Conservation (phyloP, 2,329 filamentous ascomycete species). For the Bipolaris gigantea region DNA sequence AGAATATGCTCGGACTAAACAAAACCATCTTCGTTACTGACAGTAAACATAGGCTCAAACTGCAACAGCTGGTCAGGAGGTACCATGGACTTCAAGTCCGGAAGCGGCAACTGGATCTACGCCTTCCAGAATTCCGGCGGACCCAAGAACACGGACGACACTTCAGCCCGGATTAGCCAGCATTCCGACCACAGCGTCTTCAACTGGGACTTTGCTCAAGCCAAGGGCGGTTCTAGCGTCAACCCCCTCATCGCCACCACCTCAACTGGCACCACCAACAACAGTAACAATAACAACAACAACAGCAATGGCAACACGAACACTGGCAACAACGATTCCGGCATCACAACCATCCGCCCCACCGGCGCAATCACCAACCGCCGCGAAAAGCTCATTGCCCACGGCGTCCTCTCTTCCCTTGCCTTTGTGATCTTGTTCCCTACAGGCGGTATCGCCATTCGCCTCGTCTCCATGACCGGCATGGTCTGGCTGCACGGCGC, state of each 20-base stretch:
- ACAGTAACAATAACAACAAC: slow-evolving; percentile 4
- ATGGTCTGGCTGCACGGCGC: slow-evolving; percentile 50
- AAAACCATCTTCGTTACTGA: slow-evolving; percentile 7
- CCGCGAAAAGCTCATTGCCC: slow-evolving; percentile 47
- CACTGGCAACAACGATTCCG: slow-evolving; percentile 14
- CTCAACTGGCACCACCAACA: slow-evolving; percentile 22
- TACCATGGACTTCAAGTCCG: slow-evolving; percentile 52
- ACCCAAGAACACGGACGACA: slow-evolving; percentile 52
- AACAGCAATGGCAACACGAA: slow-evolving; percentile 1
- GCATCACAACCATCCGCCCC: slow-evolving; percentile 21
- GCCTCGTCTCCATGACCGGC: slow-evolving; percentile 48
- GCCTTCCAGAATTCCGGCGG: slow-evolving; percentile 46
- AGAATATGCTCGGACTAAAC: not conserved
- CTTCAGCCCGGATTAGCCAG: slow-evolving; percentile 48
- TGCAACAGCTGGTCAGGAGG: slow-evolving; percentile 58
- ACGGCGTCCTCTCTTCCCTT: slow-evolving; percentile 48
- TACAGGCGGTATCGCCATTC: slow-evolving; percentile 48
- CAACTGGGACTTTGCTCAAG: slow-evolving; percentile 52
- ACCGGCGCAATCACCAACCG: slow-evolving; percentile 1
- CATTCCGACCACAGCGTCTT: slow-evolving; percentile 51
- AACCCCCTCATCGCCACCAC: slow-evolving; percentile 47
- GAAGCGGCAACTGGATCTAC: slow-evolving; percentile 55
- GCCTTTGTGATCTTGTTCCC: slow-evolving; percentile 53
- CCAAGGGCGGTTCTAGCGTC: slow-evolving; percentile 53
- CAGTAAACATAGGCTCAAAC: slow-evolving; percentile 48